Evolutionary conservation across 192 early-diverging fungal genomes (phyloP).

Genomic region (Coemansia sp.): DNA sequence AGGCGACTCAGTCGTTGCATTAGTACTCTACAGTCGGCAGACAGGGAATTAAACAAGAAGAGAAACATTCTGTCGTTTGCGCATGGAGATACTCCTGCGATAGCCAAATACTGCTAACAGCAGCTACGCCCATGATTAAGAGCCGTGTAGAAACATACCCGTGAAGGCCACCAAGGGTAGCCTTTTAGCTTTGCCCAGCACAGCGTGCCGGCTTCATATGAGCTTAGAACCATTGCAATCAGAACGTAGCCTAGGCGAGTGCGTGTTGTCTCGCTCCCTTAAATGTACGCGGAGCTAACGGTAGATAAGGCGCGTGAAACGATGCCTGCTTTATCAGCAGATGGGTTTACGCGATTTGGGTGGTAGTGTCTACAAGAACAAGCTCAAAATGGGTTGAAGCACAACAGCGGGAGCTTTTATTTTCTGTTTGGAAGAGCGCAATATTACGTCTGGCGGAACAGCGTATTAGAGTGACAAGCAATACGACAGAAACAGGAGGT

Average conservation of each 20-base stretch:
- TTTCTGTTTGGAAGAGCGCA: no score
- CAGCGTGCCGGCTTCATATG: constrained; percentile 51
- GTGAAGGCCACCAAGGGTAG: constrained; percentile 60
- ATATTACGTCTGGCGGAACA: background rate
- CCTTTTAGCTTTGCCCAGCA: constrained; percentile 61
- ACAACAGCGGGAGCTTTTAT: background rate
- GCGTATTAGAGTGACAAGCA: background rate
- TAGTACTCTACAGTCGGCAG: background rate
- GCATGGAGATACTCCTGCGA: background rate
- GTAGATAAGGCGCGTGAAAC: background rate
- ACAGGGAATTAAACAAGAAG: background rate
- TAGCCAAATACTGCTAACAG: background rate
- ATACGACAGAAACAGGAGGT: background rate
- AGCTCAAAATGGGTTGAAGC: background rate
- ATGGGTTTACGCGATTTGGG: background rate
- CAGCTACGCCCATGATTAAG: background rate
- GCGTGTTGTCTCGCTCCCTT: background rate
- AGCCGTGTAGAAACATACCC: constrained; percentile 30
- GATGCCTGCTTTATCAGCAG: background rate
- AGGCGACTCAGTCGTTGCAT: background rate
- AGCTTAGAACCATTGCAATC: constrained; percentile 42
- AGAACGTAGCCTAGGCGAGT: background rate
- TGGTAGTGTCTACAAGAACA: background rate
- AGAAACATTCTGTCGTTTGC: background rate
- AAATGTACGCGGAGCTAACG: background rate